A percentile compares a stretch with the other conserved stretches of the same genome.
Evolutionary conservation across 2,329 filamentous ascomycete genomes (phyloP).

Genomic region (Chrysosporium queenslandicum): DNA sequence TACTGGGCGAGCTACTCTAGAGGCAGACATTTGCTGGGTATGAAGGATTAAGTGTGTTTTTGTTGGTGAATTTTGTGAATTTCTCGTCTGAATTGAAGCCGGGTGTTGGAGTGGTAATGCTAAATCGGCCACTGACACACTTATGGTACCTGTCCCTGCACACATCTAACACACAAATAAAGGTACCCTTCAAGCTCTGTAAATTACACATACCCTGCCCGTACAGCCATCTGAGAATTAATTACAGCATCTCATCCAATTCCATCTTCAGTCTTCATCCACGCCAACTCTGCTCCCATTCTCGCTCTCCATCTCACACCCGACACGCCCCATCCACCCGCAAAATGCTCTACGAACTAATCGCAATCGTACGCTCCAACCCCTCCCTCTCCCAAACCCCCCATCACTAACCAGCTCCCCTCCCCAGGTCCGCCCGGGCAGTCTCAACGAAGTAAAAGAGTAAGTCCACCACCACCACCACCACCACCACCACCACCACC

Average conservation of each 20-base stretch:
- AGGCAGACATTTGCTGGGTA: too few relatives aligned
- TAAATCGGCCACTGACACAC: neutral
- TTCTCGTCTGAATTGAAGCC: too few relatives aligned
- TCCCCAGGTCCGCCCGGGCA: slow-evolving; percentile 77
- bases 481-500: slow-evolving; percentile 6
- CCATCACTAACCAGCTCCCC: neutral
- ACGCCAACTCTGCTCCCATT: neutral
- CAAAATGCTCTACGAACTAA: slow-evolving; percentile 90
- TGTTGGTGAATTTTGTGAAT: too few relatives aligned
- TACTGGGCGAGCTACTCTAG: neutral
- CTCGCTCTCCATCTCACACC: neutral
- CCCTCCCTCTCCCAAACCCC: neutral
- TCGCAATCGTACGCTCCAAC: slow-evolving; percentile 62
- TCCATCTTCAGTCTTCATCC: neutral
- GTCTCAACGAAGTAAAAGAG: slow-evolving; percentile 88
- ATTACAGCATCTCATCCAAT: neutral
- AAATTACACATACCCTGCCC: neutral
- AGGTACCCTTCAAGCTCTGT: neutral
- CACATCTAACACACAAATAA: neutral
- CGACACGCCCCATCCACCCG: neutral
- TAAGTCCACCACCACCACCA: slow-evolving; percentile 42
- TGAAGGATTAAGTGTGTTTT: too few relatives aligned
- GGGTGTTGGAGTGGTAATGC: neutral
- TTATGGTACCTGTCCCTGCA: neutral
- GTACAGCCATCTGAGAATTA: slow-evolving; percentile 2